phyloP scores from a whole-genome alignment of 345 rosid species.

The Heritiera fomes region DNA sequence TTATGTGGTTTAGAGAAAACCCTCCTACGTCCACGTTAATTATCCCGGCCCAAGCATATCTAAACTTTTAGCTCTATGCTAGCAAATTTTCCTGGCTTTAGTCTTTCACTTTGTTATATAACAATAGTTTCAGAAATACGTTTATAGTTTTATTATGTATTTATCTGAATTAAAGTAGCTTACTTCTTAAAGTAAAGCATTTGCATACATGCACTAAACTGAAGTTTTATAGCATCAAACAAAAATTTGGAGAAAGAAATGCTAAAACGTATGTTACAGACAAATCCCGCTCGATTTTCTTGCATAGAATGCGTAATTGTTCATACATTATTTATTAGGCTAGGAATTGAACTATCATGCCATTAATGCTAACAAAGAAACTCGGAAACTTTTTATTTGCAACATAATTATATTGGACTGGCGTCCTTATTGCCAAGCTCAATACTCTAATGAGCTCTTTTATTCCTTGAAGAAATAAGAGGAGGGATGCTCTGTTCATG shows the following conservation, averaged over 20 bases:
- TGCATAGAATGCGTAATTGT: background rate
- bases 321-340: background rate
- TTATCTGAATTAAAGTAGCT: background rate
- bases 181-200: background rate
- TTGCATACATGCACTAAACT: background rate
- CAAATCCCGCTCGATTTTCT: background rate
- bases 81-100: no score
- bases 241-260: background rate
- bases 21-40: no score
- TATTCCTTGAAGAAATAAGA: background rate
- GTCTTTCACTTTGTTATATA: no score
- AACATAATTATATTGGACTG: background rate
- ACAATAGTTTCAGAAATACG: no score
- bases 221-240: background rate
- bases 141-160: background rate
- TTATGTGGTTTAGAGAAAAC: no score
- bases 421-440: background rate
- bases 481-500: slow-evolving; percentile 67
- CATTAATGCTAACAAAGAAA: background rate
- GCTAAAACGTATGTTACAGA: background rate
- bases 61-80: no score
- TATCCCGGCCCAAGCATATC: no score
- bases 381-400: background rate
- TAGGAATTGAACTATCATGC: background rate
- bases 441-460: background rate